These are phyloP conservation scores for Thelonectria olida DNA, from an alignment of 2,329 filamentous ascomycete species.

Conservation along the genomic window DNA sequence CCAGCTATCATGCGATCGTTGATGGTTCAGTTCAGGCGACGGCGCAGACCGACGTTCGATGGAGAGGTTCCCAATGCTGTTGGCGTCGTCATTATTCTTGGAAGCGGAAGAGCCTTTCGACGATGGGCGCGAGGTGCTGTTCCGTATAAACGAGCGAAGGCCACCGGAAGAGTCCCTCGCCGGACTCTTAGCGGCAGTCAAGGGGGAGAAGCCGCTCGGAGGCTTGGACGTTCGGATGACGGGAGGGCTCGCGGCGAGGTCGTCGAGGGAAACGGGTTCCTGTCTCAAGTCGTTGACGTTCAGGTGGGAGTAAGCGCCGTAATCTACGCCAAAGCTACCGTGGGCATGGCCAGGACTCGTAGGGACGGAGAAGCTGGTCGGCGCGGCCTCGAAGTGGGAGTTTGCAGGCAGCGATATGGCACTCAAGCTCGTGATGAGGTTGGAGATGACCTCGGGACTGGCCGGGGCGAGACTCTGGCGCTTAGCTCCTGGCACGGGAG, in stretches of 20 bases:
- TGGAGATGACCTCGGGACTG: slow-evolving; percentile 76
- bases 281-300: slow-evolving; percentile 59
- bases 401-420: slow-evolving; percentile 74
- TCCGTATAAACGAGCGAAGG: slow-evolving; percentile 68
- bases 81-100: slow-evolving; percentile 65
- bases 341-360: slow-evolving; percentile 45
- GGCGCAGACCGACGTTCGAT: slow-evolving; percentile 65
- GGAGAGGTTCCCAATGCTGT: slow-evolving; percentile 71
- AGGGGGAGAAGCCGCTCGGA: slow-evolving; percentile 76
- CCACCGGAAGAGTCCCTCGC: slow-evolving; percentile 59
- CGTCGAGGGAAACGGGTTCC: slow-evolving; percentile 61
- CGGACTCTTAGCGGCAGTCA: slow-evolving; percentile 70
- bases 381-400: slow-evolving; percentile 72
- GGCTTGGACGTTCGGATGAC: slow-evolving; percentile 84
- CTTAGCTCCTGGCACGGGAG: slow-evolving; percentile 20
- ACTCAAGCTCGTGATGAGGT: slow-evolving; percentile 74
- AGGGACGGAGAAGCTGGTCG: slow-evolving; percentile 52
- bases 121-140: slow-evolving; percentile 62
- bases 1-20: slow-evolving; percentile 70
- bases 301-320: slow-evolving; percentile 69
- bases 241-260: slow-evolving; percentile 71
- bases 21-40: slow-evolving; percentile 59
- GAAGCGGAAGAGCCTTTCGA: slow-evolving; percentile 66
- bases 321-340: slow-evolving; percentile 76
- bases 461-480: slow-evolving; percentile 51